A percentile compares a stretch with the other conserved stretches of the same genome.
Conservation (phyloP, 1,139 yeast genomes). For the Nematodospora anomalae region DNA sequence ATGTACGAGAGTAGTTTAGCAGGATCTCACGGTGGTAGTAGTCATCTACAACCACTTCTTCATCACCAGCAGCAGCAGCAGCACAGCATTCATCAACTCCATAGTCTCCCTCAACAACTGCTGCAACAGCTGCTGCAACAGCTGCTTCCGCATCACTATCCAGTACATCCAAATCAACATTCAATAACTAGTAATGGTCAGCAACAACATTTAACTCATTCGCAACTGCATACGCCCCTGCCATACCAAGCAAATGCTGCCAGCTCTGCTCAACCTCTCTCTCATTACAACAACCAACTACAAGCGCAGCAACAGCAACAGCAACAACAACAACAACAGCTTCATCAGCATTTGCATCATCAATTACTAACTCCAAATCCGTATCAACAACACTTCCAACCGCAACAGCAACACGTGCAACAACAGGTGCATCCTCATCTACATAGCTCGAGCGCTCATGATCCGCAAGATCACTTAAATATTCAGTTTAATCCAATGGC, state of each 20-base stretch:
- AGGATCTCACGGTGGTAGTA: slow-evolving; percentile 1
- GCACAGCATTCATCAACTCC: slow-evolving; percentile 11
- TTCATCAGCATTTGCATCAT: slow-evolving; percentile 15
- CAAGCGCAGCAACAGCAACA: slow-evolving; percentile 16
- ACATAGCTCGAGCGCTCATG: slow-evolving; percentile 14
- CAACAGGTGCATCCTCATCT: slow-evolving; percentile 16
- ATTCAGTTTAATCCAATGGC: slow-evolving; percentile 24
- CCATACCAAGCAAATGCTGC: slow-evolving; percentile 16
- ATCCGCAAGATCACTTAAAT: slow-evolving; percentile 20
- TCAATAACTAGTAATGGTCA: neutral
- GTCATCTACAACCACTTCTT: slow-evolving; percentile 7
- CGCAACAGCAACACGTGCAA: slow-evolving; percentile 11
- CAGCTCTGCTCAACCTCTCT: slow-evolving; percentile 16
- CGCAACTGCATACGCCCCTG: slow-evolving; percentile 12
- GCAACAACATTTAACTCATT: slow-evolving; percentile 9
- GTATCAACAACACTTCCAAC: slow-evolving; percentile 13
- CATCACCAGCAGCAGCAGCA: slow-evolving; percentile 11
- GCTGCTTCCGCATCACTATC: slow-evolving; percentile 8
- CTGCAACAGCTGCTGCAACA: slow-evolving; percentile 17
- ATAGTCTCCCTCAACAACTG: slow-evolving; percentile 13
- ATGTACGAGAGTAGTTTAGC: neutral
- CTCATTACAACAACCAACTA: slow-evolving; percentile 16
- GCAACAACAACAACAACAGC: slow-evolving; percentile 13
- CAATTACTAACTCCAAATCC: slow-evolving; percentile 12
- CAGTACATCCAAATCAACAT: slow-evolving; percentile 4